phyloP scores from a whole-genome alignment of 495 filamentous ascomycete genomes.

The Aspergillus asperescens region DNA sequence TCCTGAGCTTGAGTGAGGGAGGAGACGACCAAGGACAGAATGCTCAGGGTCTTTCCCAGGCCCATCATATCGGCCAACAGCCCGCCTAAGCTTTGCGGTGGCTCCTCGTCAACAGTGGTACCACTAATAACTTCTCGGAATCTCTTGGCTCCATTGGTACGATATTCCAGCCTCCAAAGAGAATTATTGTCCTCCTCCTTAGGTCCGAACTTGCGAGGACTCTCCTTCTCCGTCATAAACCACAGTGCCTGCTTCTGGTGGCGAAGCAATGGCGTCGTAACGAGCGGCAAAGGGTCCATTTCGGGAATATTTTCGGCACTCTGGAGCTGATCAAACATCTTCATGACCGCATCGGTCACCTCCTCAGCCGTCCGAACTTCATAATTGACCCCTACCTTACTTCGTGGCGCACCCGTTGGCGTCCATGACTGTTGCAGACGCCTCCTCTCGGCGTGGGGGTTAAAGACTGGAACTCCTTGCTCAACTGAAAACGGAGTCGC shows the following conservation, averaged over 20 bases:
- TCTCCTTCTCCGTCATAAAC: constrained; percentile 83
- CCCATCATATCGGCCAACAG: constrained; percentile 98
- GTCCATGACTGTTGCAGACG: constrained; percentile 28
- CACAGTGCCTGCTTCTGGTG: constrained; percentile 90
- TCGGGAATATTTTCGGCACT: constrained; percentile 67
- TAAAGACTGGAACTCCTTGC: constrained; percentile 57
- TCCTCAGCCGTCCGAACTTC: constrained; percentile 71
- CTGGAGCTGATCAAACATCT: constrained; percentile 80
- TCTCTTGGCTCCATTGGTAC: constrained; percentile 47
- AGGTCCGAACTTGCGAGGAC: constrained; percentile 49
- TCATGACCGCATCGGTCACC: constrained; percentile 73
- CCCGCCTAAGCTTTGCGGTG: constrained; percentile 71
- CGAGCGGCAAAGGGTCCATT: constrained; percentile 56
- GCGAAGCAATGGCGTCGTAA: constrained; percentile 66
- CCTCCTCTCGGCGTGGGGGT: constrained; percentile 56
- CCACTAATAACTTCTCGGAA: constrained; percentile 85
- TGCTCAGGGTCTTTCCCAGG: constrained; percentile 87
- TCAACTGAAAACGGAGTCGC: constrained; percentile 58
- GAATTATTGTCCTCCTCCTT: constrained; percentile 59
- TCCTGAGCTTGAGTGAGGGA: constrained; percentile 53
- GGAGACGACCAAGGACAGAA: constrained; percentile 67
- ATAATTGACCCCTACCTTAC: constrained; percentile 36
- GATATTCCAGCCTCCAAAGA: constrained; percentile 60
- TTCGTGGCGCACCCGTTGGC: constrained; percentile 21
- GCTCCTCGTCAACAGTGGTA: constrained; percentile 54